These are phyloP conservation scores for Podospora conica DNA, from an alignment of 495 filamentous ascomycete species.

Conservation along the genomic window DNA sequence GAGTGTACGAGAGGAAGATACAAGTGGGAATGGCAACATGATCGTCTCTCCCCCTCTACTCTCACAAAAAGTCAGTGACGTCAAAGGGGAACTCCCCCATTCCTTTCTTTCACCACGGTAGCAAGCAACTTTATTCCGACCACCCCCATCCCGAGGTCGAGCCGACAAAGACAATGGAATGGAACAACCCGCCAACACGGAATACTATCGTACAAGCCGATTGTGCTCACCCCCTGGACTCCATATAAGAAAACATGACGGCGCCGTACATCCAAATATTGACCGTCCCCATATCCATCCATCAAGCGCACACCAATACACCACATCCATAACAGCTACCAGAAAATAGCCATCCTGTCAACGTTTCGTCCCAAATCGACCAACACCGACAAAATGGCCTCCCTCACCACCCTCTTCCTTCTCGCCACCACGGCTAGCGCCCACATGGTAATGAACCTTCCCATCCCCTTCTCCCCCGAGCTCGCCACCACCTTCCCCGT, in stretches of 20 bases:
- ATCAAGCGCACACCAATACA: too few species aligned
- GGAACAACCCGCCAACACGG: background rate
- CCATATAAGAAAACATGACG: background rate
- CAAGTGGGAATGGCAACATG: background rate
- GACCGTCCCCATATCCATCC: background rate
- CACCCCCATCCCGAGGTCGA: background rate
- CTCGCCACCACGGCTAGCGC: background rate
- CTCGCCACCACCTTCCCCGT: constrained; percentile 4
- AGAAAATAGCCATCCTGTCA: too few species aligned
- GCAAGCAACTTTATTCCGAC: background rate
- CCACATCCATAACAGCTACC: too few species aligned
- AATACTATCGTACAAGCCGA: background rate
- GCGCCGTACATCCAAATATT: background rate
- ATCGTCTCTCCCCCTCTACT: background rate
- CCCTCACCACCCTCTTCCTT: background rate
- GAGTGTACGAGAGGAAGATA: background rate
- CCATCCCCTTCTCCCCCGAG: background rate
- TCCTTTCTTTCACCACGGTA: background rate
- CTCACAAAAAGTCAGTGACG: background rate
- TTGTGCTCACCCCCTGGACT: background rate
- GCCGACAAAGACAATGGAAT: background rate
- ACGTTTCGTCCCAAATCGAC: background rate
- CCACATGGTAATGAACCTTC: constrained; percentile 11
- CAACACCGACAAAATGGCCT: background rate
- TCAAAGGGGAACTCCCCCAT: background rate